A percentile compares a stretch with the other conserved stretches of the same genome.
phyloP scores from a whole-genome alignment of 495 filamentous ascomycete genomes.

The Aspergillus haitiensis region DNA sequence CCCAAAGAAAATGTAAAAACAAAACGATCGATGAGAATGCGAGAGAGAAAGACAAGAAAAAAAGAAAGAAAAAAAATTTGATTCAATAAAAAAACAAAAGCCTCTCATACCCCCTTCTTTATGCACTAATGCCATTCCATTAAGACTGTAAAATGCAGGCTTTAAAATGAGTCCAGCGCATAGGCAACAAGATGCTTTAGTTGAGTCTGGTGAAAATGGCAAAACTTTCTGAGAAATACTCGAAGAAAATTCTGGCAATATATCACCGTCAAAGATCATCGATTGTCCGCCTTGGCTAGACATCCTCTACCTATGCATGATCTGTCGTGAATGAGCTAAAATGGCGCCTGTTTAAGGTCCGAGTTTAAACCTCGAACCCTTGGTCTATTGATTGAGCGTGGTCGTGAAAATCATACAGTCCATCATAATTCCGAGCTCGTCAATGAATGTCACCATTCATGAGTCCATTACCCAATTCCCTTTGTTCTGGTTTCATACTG shows the following conservation, averaged over 20 bases:
- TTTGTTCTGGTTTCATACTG: slow-evolving; percentile 22
- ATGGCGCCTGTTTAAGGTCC: background rate
- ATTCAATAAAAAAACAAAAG: background rate
- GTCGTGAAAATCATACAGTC: slow-evolving; percentile 37
- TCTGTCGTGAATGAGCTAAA: background rate
- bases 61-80: slow-evolving; percentile 9
- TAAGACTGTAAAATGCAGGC: background rate
- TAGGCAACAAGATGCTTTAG: too few relatives aligned
- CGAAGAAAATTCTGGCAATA: background rate
- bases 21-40: background rate
- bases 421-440: slow-evolving; percentile 34
- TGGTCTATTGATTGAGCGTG: slow-evolving; percentile 20
- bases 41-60: slow-evolving; percentile 10
- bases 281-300: background rate
- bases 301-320: background rate
- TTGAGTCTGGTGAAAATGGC: too few relatives aligned
- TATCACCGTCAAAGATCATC: background rate
- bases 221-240: too few relatives aligned
- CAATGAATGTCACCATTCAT: slow-evolving; percentile 35
- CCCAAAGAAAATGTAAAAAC: background rate
- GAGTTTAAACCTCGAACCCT: background rate
- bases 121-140: slow-evolving; percentile 1
- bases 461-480: slow-evolving; percentile 27
- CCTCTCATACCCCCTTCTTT: background rate
- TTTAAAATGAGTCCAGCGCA: background rate